These are phyloP conservation scores for Curvularia sp. DNA, from an alignment of 2,329 filamentous ascomycete genomes.

Conservation along the genomic window DNA sequence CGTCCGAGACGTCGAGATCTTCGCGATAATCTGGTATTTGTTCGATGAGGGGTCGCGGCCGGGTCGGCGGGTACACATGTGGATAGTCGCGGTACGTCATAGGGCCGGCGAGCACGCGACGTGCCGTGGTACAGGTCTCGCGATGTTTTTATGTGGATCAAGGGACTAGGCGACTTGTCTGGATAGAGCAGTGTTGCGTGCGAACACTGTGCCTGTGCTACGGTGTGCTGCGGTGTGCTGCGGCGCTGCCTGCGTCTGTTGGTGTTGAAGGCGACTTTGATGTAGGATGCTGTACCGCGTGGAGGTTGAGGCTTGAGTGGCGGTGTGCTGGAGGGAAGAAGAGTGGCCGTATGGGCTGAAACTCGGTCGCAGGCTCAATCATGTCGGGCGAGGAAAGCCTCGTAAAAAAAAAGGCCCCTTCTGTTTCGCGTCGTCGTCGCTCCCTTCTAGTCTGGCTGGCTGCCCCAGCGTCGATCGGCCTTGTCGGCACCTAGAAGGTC, in stretches of 20 bases:
- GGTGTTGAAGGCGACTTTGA: background rate
- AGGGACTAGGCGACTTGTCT: background rate
- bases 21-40: slow-evolving; percentile 37
- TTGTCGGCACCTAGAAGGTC: background rate
- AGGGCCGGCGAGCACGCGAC: background rate
- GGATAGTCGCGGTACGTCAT: slow-evolving; percentile 40
- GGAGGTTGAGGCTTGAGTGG: background rate
- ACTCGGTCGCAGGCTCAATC: background rate
- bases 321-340: background rate
- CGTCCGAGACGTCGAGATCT: slow-evolving; percentile 49
- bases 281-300: background rate
- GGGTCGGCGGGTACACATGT: slow-evolving; percentile 21
- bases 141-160: background rate
- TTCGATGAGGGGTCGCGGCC: slow-evolving; percentile 40
- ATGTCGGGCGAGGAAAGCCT: slow-evolving; percentile 3
- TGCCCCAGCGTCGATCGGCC: slow-evolving; percentile 10
- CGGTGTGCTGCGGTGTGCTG: no score
- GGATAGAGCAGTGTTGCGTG: background rate
- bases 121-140: background rate
- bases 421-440: slow-evolving; percentile 14
- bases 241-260: no score
- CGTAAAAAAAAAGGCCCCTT: slow-evolving; percentile 8
- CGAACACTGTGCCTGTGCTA: background rate
- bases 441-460: slow-evolving; percentile 9
- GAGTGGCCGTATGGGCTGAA: background rate